phyloP scores from a whole-genome alignment of 495 filamentous ascomycete genomes.

The Aspergillus affinis region DNA sequence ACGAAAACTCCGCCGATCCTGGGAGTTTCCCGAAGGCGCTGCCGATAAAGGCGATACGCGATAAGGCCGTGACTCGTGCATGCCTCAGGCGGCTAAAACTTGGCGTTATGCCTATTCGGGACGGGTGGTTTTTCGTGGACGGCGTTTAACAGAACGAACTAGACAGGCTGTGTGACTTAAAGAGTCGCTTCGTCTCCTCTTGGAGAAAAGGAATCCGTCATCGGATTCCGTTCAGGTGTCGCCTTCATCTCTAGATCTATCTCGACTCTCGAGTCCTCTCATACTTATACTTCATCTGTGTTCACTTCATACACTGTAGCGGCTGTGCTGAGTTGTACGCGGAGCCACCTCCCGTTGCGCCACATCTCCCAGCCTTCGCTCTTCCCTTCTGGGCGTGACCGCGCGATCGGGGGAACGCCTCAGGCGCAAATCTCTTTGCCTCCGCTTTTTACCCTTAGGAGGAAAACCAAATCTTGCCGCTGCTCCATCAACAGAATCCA shows the following conservation, averaged over 20 bases:
- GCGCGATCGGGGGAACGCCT: conserved; percentile 11
- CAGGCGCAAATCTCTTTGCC: conserved; percentile 20
- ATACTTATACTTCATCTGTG: no score
- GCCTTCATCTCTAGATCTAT: no score
- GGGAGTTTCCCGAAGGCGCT: background rate
- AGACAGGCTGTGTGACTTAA: no score
- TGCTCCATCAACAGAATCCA: conserved; percentile 23
- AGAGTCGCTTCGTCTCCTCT: no score
- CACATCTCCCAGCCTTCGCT: conserved; percentile 19
- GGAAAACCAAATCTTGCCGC: conserved; percentile 23
- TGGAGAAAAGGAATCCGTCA: no score
- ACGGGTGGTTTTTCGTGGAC: no score
- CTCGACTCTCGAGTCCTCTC: no score
- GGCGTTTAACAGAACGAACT: no score
- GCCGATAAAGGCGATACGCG: background rate
- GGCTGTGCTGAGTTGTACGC: conserved; percentile 15
- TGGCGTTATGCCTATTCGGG: no score
- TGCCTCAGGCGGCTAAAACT: background rate
- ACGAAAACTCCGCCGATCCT: background rate
- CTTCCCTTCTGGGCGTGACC: background rate
- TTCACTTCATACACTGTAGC: no score
- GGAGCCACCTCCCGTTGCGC: conserved; percentile 8
- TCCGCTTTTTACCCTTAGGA: conserved; percentile 24
- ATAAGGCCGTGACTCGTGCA: background rate
- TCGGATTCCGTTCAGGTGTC: no score